Base-by-base conservation (phyloP, 2,329 filamentous ascomycete genomes). In the Aspergillus aculeatus region DNA sequence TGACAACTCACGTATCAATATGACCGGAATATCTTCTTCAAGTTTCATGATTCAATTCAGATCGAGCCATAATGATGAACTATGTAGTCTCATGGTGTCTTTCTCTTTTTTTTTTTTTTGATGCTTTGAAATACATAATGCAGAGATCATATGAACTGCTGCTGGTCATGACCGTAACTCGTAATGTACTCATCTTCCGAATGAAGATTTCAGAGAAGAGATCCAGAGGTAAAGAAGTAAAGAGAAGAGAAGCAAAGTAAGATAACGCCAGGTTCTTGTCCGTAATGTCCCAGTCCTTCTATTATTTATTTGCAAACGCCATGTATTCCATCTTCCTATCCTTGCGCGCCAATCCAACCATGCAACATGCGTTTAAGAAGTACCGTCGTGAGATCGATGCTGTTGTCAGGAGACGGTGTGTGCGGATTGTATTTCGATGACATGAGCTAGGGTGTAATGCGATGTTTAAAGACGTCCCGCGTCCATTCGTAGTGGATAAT, bases 261-360 rank as follows among this genome's bases (percentile, higher is more conserved):
- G 47, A 23, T n/a, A 44, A 12, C n/a, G 24, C 44, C 41, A 21
- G n/a, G 38, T 16, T 54, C 23, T 54, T 38, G 21, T 41, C 35
- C 50, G 4, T 23, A 16, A 23, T 47, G 54, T 49, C 47, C 60
- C 54, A 24, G 50, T 48, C 41, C 62, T 54, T 68, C 63, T 64
- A 65, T 64, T 48, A 48, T 29, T 12, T 35, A 29, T 16, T 47
- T 55, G 58, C 48, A 50, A 66, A 67, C 65, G 62, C 64, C 65
- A 44, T 50, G 29, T 50, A 55, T 38, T 54, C 52, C 32, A 31
- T 49, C 19, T 31, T 49, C 23, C 11, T 10, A 23, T 31, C 41
- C 50, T 23, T 26, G n/a, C 31, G 41, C 31, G 24, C 32, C 24
- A 51, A 31, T 52, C 50, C 19, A 35, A 55, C 24, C 31, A 48